Evolutionary conservation across 2,329 filamentous ascomycete species (phyloP).

Genomic region (Arthrinium phaeospermum): DNA sequence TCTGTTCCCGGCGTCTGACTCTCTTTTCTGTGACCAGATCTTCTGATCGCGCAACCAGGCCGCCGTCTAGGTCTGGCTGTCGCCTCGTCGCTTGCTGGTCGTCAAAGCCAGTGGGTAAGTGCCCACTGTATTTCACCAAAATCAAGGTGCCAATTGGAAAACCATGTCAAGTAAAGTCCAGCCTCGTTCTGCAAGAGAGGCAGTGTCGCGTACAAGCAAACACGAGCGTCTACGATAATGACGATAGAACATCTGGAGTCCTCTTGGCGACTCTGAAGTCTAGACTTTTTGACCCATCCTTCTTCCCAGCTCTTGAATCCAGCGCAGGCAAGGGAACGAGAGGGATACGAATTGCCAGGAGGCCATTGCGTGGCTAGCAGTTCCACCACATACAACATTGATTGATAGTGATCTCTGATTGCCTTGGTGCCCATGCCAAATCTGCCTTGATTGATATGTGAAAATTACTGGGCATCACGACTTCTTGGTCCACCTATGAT

Average conservation of each 20-base stretch:
- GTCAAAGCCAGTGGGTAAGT: constrained; percentile 13
- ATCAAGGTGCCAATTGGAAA: constrained; percentile 8
- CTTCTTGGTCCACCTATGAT: constrained; percentile 14
- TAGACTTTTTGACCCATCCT: not conserved
- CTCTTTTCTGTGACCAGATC: constrained; percentile 20
- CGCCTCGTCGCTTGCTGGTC: constrained; percentile 14
- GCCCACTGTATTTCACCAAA: constrained; percentile 12
- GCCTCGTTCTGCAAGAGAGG: constrained; percentile 17
- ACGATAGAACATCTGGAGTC: constrained; percentile 4
- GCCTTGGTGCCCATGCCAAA: not conserved
- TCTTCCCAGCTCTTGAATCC: not conserved
- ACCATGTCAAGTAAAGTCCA: constrained; percentile 6
- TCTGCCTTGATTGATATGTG: not conserved
- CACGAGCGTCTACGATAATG: constrained; percentile 8
- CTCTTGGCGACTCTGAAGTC: not conserved
- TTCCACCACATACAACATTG: constrained; percentile 10
- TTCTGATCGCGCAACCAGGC: constrained; percentile 21
- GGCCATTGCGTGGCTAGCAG: constrained; percentile 1
- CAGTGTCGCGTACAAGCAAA: constrained; percentile 5
- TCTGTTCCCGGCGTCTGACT: constrained; percentile 18
- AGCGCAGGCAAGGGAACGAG: not conserved
- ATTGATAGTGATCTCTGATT: constrained; percentile 1
- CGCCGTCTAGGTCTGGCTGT: constrained; percentile 6
- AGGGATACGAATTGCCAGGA: not conserved
- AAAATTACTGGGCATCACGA: not conserved